Percentiles rank a stretch among this genome's conserved stretches.
phyloP scores from a whole-genome alignment of 2,329 filamentous ascomycete genomes.

The Xylariales sp. region DNA sequence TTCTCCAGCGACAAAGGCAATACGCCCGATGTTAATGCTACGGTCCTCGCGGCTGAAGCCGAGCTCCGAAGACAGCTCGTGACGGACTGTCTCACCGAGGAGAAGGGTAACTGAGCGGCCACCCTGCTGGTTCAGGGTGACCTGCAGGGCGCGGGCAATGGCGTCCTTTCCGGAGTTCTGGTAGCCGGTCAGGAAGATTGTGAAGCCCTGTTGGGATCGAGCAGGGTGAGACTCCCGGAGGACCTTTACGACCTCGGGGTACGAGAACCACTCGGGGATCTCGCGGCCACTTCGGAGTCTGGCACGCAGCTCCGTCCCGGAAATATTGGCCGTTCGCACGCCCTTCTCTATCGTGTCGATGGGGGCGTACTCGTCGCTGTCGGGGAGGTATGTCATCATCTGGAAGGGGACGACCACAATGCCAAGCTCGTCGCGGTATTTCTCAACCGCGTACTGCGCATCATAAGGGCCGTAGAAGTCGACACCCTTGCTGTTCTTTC shows the following conservation, averaged over 20 bases:
- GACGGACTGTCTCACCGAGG: slow-evolving; percentile 90
- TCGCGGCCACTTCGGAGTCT: slow-evolving; percentile 87
- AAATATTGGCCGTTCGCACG: slow-evolving; percentile 82
- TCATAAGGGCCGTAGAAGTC: slow-evolving; percentile 99
- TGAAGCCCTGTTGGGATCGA: slow-evolving; percentile 90
- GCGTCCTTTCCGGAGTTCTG: slow-evolving; percentile 97
- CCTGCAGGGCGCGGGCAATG: slow-evolving; percentile 90
- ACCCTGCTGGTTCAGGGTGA: slow-evolving; percentile 96
- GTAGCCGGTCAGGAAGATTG: slow-evolving; percentile 95
- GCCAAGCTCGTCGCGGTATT: slow-evolving; percentile 93
- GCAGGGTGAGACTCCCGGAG: slow-evolving; percentile 95
- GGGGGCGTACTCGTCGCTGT: slow-evolving; percentile 93
- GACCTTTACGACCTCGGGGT: slow-evolving; percentile 95
- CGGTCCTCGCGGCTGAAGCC: slow-evolving; percentile 93
- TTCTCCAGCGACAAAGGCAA: slow-evolving; percentile 93
- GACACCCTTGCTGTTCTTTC: slow-evolving; percentile 94
- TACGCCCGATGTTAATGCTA: slow-evolving; percentile 90
- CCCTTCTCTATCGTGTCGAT: slow-evolving; percentile 83
- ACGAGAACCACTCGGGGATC: slow-evolving; percentile 99
- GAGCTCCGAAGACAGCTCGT: slow-evolving; percentile 89
- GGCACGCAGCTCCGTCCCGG: slow-evolving; percentile 83
- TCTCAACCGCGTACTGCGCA: slow-evolving; percentile 91
- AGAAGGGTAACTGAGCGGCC: slow-evolving; percentile 92
- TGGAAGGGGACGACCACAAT: slow-evolving; percentile 99
- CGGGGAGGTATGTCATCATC: slow-evolving; percentile 98